phyloP scores from a whole-genome alignment of 306 rosid species.

The Coriaria nepalensis region DNA sequence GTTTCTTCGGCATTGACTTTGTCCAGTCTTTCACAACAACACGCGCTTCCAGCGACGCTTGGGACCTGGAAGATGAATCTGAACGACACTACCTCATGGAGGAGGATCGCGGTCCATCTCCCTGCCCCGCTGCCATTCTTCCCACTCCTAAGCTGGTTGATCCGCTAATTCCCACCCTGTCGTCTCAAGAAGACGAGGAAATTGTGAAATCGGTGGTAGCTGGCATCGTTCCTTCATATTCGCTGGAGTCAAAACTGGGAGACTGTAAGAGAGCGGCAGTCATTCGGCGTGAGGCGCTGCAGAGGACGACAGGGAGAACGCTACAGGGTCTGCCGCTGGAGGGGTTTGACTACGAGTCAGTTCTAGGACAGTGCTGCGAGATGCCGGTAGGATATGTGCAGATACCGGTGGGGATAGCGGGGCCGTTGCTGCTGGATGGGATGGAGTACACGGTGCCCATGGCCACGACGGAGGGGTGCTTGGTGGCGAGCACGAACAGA shows the following conservation, averaged over 20 bases:
- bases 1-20: constrained; percentile 15
- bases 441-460: constrained; percentile 11
- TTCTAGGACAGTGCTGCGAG: constrained; percentile 15
- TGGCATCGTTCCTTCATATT: constrained; percentile 11
- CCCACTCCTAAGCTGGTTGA: constrained; percentile 6
- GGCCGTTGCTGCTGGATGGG: constrained; percentile 12
- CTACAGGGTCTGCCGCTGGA: constrained; percentile 6
- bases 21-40: constrained; percentile 12
- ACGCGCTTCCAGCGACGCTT: constrained; percentile 15
- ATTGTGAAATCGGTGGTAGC: constrained; percentile 12
- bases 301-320: constrained; percentile 9
- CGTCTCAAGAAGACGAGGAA: constrained; percentile 12
- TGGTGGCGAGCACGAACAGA: constrained; percentile 14
- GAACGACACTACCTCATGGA: constrained; percentile 7
- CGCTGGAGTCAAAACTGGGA: constrained; percentile 16
- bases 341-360: constrained; percentile 12
- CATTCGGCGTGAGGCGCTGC: constrained; percentile 13
- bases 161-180: background rate
- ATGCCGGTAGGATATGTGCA: constrained; percentile 13
- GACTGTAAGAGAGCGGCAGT: constrained; percentile 15
- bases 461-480: constrained; percentile 14
- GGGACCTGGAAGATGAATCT: constrained; percentile 8
- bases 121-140: no score
- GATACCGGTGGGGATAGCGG: constrained; percentile 14
- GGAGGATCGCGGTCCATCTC: constrained; percentile 1